A percentile compares a stretch with the other conserved stretches of the same genome.
These are phyloP conservation scores for Nakazawaea ishiwadae DNA, from an alignment of 805 yeast genomes.

Conservation along the genomic window DNA sequence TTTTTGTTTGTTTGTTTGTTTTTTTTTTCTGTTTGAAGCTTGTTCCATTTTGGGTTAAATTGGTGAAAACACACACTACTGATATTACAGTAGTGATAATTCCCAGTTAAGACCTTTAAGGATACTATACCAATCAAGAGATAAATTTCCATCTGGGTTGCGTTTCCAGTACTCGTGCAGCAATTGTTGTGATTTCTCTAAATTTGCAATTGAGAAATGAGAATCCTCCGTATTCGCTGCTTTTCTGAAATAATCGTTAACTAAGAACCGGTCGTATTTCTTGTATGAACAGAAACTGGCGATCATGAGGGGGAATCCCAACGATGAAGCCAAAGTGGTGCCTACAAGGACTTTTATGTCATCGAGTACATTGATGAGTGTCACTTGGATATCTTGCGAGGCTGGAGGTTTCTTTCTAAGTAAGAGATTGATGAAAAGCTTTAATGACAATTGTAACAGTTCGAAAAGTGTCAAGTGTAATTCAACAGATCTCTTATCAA, in stretches of 20 bases:
- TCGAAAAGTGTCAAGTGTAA: slow-evolving; percentile 33
- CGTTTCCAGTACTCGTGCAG: slow-evolving; percentile 8
- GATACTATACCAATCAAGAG: slow-evolving; percentile 6
- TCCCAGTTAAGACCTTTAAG: slow-evolving; percentile 8
- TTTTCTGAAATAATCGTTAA: slow-evolving; percentile 1
- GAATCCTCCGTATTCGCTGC: not conserved
- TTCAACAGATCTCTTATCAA: slow-evolving; percentile 19
- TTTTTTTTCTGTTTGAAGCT: not conserved
- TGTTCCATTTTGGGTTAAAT: not conserved
- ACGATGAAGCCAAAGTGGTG: slow-evolving; percentile 24
- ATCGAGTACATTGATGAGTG: slow-evolving; percentile 15
- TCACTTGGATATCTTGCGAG: slow-evolving; percentile 25
- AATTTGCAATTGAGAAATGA: not conserved
- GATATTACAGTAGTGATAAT: slow-evolving; percentile 8
- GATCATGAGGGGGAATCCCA: slow-evolving; percentile 35
- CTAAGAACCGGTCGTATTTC: slow-evolving; percentile 4
- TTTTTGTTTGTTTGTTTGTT: not conserved
- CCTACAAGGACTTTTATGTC: slow-evolving; percentile 28
- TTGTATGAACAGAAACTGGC: slow-evolving; percentile 26
- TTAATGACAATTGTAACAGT: slow-evolving; percentile 24
- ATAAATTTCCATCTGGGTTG: not conserved
- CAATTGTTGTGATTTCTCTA: not conserved
- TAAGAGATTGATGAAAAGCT: slow-evolving; percentile 21
- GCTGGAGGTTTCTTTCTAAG: slow-evolving; percentile 15
- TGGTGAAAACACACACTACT: too few relatives aligned